Percentiles rank a stretch among this genome's conserved stretches.
Conservation (phyloP, 768 basidiomycete species). For the Lanmaoa pseudosensibilis region DNA sequence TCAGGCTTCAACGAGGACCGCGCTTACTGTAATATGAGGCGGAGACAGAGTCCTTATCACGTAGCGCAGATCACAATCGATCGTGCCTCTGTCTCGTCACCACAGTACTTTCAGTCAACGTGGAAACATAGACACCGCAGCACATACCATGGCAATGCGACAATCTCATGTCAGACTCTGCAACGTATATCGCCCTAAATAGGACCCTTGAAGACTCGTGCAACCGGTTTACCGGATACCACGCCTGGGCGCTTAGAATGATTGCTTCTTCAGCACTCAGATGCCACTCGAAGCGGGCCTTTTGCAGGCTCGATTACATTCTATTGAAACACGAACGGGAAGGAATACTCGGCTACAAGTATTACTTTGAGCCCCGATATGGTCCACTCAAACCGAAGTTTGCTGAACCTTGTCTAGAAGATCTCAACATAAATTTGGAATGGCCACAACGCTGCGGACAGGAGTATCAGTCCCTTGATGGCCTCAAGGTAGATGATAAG, state of each 20-base stretch:
- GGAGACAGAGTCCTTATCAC: neutral
- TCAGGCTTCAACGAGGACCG: neutral
- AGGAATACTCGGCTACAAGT: neutral
- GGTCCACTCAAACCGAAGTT: neutral
- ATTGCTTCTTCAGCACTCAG: neutral
- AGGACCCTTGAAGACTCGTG: neutral
- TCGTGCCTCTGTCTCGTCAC: neutral
- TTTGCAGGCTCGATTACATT: neutral
- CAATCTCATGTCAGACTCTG: neutral
- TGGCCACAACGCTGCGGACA: neutral
- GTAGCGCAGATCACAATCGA: neutral
- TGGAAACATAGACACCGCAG: neutral
- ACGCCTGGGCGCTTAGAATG: neutral
- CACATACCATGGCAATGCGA: slow-evolving; percentile 3
- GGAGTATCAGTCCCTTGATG: slow-evolving; percentile 9
- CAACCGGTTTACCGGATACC: neutral
- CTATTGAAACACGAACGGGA: neutral
- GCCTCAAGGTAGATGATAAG: slow-evolving; percentile 5
- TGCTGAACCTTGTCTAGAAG: too few relatives aligned
- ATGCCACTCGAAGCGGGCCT: neutral
- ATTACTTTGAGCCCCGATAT: too few relatives aligned
- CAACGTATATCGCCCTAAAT: neutral
- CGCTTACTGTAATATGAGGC: neutral
- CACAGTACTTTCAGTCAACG: neutral
- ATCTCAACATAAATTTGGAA: neutral